Evolutionary conservation across 768 basidiomycete species (phyloP), one percentile per base, ranked within the genome.

Genomic region (Tricholoma terreum): DNA sequence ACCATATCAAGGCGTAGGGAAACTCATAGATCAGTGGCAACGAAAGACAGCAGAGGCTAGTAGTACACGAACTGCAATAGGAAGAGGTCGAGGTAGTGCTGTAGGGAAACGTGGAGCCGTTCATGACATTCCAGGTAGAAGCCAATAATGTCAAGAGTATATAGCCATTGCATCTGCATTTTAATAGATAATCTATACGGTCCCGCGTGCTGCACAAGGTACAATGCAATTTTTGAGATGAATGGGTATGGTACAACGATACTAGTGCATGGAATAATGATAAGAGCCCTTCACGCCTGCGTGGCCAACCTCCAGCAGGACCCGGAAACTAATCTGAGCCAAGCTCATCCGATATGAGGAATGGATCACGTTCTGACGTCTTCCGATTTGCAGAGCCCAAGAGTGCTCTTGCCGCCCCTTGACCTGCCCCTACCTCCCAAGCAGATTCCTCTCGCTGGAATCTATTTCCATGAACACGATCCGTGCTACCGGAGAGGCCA

Each of bases 1-100:
- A 54, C 87, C 89, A 31, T 94, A 86, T 69, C 86, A 84, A 65
- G 92, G 92, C 35, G 92, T 94, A 43, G 87, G 90, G 27, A 89
- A 81, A 72, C 77, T 94, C 34, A 93, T 94, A 61, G 89, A 91
- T 67, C 84, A 92, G 67, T 94, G 92, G 92, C 90, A 94, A 70
- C 84, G 83, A 57, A 92, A 88, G 72, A 84, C 86, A 34, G 85
- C 81, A 15, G 87, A 86, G 61, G 72, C 73, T 17, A 84, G 83
- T 35, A 65, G 71, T 49, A 58, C 74, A 22, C 76, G 69, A 22
- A 66, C 67, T 19, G 61, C 59, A 27, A 46, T 65, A 22, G 59
- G 67, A 54, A 66, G 66, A 35, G 76, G 73, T 67, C 75, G 79
- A 45, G 69, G 68, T 40, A 75, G 71, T 31, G 60, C 72, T 51